phyloP scores from a whole-genome alignment of 441 rosid genomes.

The Capsella rubella region DNA sequence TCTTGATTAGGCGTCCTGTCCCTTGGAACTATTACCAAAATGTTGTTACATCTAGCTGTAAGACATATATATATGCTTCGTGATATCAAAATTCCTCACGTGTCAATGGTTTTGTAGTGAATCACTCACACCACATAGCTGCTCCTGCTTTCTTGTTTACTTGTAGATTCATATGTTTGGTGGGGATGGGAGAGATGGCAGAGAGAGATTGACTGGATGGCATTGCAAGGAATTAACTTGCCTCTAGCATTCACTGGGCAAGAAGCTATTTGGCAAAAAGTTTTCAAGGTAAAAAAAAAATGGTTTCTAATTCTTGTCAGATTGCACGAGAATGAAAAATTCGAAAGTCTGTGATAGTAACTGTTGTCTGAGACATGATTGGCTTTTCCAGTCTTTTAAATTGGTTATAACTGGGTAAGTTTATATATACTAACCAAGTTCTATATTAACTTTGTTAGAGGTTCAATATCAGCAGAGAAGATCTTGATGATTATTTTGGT shows the following conservation, averaged over 20 bases:
- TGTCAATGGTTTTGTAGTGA: background rate
- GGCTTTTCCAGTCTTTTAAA: background rate
- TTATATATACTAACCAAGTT: conserved; percentile 14
- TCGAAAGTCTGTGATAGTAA: background rate
- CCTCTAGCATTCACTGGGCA: conserved; percentile 98
- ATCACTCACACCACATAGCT: background rate
- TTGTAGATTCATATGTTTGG: conserved; percentile 92
- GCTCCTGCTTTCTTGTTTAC: conserved; percentile 22
- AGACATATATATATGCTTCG: conserved; percentile 42
- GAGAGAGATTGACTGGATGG: conserved; percentile 99
- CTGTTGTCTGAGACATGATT: background rate
- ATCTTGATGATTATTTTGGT: conserved; percentile 86
- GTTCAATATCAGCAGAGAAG: conserved; percentile 73
- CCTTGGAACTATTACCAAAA: conserved; percentile 99
- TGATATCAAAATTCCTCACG: conserved; percentile 19
- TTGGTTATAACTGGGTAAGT: background rate
- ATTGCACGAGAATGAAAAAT: background rate
- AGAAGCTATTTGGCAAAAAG: conserved; percentile 95
- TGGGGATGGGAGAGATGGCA: conserved; percentile 99
- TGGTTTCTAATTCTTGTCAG: background rate
- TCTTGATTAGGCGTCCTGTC: conserved; percentile 81
- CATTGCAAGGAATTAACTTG: conserved; percentile 95
- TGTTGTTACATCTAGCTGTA: conserved; percentile 96
- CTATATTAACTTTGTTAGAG: conserved; percentile 54
- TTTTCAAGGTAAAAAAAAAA: conserved; percentile 69